Evolutionary conservation across 768 basidiomycete species (phyloP).

Genomic region (Galerina sulciceps): DNA sequence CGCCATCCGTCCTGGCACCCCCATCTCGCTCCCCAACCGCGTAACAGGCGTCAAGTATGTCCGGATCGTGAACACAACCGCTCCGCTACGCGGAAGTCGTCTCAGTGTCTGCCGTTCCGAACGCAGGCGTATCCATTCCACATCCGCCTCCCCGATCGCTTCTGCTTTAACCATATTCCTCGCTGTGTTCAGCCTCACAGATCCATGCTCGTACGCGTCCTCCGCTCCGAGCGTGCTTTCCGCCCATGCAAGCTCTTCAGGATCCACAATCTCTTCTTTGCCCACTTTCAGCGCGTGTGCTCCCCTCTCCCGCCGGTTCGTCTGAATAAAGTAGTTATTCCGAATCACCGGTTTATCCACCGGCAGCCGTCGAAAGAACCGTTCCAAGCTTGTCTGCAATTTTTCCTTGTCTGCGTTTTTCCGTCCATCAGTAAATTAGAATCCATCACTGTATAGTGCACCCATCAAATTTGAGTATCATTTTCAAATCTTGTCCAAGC

Average conservation of each 20-base stretch:
- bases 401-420: slow-evolving; percentile 54
- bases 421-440: neutral
- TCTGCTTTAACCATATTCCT: neutral
- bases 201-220: slow-evolving; percentile 38
- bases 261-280: slow-evolving; percentile 43
- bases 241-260: slow-evolving; percentile 71
- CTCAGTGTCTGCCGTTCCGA: slow-evolving; percentile 71
- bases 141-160: slow-evolving; percentile 25
- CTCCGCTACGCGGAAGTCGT: slow-evolving; percentile 65
- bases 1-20: slow-evolving; percentile 64
- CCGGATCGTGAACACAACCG: slow-evolving; percentile 70
- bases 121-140: slow-evolving; percentile 55
- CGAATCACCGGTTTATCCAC: slow-evolving; percentile 73
- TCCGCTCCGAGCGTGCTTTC: slow-evolving; percentile 58
- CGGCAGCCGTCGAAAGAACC: slow-evolving; percentile 70
- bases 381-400: slow-evolving; percentile 64
- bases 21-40: slow-evolving; percentile 55
- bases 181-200: slow-evolving; percentile 7
- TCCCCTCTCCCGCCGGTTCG: slow-evolving; percentile 19
- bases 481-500: no score
- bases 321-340: slow-evolving; percentile 64
- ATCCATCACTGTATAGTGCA: neutral
- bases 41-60: slow-evolving; percentile 63
- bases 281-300: slow-evolving; percentile 39
- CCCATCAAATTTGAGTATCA: neutral